Base-by-base conservation (phyloP, 2,329 filamentous ascomycete genomes). In the Parafenestella ontariensis region DNA sequence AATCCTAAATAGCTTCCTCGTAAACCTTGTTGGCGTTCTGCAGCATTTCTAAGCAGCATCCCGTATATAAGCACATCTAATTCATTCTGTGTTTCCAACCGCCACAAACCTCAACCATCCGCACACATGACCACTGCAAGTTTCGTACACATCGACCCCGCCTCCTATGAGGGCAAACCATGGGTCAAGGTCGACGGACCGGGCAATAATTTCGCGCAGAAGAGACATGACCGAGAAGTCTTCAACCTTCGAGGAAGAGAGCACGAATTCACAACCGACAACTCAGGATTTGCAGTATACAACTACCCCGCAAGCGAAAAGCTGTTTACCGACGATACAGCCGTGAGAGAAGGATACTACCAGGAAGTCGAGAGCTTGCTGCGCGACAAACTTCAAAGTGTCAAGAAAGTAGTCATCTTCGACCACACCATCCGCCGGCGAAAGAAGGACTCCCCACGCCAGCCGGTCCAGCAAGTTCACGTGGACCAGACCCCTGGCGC, bases 401-500 rank as follows among this genome's bases (percentile, higher is more conserved):
- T 87, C 47, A 83, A 83, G 49, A 85, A 85, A 56, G 81, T 91
- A 10, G 81, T 86, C 54, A 87, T 90, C 54, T 91, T 91, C 69
- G 88, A 91, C 72, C 88, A 91, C 71, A 90, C 88, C 0, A 87
- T 91, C 61, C 83, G 88, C 1, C 77, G 83, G 6, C 77, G 82
- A 18, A 73, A 78, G 1, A 82, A 83, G n/a, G 71, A 77, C 1
- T 78, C 86, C 0, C 80, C 86, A 0, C 81, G 88, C 5, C 83
- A 85, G 58, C 89, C 89, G 0, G 87, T 91, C 0, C 85, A 89
- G 70, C 84, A 86, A 61, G 86, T 90, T 0, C 89, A 91, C 58
- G 87, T 91, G 13, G 89, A 91, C 66, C 89, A 91, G 74, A 90
- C 88, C 0, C 84, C 87, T 0, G 73, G 66, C 0, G 88, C 89